phyloP scores from a whole-genome alignment of 1,284 basidiomycete genomes.

The Phlebopus sp. region DNA sequence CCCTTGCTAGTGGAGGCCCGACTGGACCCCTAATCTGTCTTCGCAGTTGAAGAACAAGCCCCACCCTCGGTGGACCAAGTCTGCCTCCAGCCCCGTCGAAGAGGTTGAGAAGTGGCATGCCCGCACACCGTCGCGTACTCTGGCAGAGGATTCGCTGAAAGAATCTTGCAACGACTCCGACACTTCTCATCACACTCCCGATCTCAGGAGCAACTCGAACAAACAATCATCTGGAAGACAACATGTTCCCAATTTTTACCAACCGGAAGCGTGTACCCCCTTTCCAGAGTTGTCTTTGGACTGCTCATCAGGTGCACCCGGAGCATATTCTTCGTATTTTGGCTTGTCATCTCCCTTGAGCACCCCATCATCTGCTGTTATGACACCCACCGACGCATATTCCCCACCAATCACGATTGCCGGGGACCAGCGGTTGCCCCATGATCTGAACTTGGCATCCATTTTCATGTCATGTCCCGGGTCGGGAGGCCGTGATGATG shows the following conservation, averaged over 20 bases:
- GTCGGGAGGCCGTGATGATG: conserved; percentile 22
- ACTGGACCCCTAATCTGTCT: conserved; percentile 7
- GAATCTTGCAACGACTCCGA: conserved; percentile 8
- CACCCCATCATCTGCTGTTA: conserved; percentile 40
- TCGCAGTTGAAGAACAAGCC: conserved; percentile 66
- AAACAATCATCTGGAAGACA: conserved; percentile 6
- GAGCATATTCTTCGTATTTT: conserved; percentile 29
- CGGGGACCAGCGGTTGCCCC: conserved; percentile 25
- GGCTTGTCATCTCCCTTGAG: conserved; percentile 35
- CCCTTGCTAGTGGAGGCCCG: neutral
- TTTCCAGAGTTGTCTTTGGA: conserved; percentile 14
- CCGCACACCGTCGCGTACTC: conserved; percentile 17
- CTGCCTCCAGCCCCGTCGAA: conserved; percentile 25
- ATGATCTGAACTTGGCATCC: conserved; percentile 39
- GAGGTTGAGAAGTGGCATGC: conserved; percentile 27
- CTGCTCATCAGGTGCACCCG: conserved; percentile 2
- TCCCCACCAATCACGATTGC: conserved; percentile 29
- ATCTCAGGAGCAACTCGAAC: conserved; percentile 3
- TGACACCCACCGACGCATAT: conserved; percentile 41
- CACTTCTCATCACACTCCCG: neutral
- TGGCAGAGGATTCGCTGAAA: conserved; percentile 11
- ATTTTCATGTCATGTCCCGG: conserved; percentile 40
- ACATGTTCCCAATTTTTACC: conserved; percentile 6
- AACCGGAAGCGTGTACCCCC: conserved; percentile 5
- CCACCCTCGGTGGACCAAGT: conserved; percentile 60